Percentiles rank a stretch among this genome's conserved stretches.
These are phyloP conservation scores for Thuja plicata DNA, from an alignment of 83 land plant genomes.

Conservation along the genomic window DNA sequence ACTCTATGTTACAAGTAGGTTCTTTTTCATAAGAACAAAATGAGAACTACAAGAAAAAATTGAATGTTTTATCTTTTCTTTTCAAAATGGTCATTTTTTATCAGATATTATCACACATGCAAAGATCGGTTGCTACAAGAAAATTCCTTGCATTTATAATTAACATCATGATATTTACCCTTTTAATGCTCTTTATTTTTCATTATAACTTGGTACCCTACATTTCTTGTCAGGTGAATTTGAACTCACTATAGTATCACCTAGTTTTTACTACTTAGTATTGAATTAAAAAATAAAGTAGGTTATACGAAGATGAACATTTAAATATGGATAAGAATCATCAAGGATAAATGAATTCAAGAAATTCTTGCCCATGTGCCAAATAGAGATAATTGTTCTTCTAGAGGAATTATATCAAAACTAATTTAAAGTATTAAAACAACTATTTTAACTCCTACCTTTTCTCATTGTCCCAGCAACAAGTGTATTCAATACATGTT, in stretches of 20 bases:
- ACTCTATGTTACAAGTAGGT: not conserved
- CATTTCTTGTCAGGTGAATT: not conserved
- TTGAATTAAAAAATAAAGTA: not conserved
- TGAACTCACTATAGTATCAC: not conserved
- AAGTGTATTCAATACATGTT: conserved; percentile 53
- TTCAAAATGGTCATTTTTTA: not conserved
- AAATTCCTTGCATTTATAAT: not conserved
- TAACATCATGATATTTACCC: no score
- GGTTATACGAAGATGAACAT: not conserved
- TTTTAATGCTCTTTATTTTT: no score
- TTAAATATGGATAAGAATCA: not conserved
- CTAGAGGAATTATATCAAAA: not conserved
- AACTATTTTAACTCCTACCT: conserved; percentile 28
- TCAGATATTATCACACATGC: not conserved
- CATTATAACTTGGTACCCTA: not conserved
- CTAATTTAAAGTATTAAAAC: not conserved
- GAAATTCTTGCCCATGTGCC: not conserved
- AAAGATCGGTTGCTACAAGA: not conserved
- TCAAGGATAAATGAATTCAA: not conserved
- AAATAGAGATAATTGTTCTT: not conserved
- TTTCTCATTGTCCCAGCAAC: conserved; percentile 79
- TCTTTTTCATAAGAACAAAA: not conserved
- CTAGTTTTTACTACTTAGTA: not conserved
- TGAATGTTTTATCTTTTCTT: not conserved
- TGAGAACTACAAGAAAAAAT: not conserved